Base-by-base conservation (phyloP, 257 asterid species). In the Gentiana straminea region DNA sequence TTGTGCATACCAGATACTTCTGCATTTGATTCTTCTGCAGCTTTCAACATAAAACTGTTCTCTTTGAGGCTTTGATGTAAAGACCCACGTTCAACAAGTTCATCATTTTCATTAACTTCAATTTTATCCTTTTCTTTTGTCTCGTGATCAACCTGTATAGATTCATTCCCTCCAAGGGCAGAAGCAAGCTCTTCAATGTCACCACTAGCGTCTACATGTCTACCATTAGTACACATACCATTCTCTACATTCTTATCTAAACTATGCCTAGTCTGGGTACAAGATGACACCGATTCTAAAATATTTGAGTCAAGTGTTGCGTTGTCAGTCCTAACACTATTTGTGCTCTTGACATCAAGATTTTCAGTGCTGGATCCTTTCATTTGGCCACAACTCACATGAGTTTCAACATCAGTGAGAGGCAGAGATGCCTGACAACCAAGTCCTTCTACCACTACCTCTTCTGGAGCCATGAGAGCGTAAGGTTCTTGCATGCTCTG, bases 201-300 rank as follows among this genome's bases (percentile, higher is more conserved):
- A 13, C 75, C 72, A 66, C 74, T 76, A 8, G 76, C 62, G 48
- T 73, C 88, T 49, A 53, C 35, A 71, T 61, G 61, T 61, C 34
- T 71, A 52, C 55, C 62, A 56, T 65, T 44, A 47, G 73, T 70
- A 73, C 62, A 64, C 66, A 58, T 64, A 57, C 70, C 89, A 70
- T 54, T 57, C 12, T 64, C 84, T 71, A 56, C 72, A 55, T 73
- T 75, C 57, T 67, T 78, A 64, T 78, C 82, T 56, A 59, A 15
- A 71, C 71, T 67, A 60, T 57, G 63, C 58, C 74, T 72, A 64
- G 84, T 60, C 51, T 52, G 81, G 11, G 66, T 52, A 77, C 81
- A 66, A 70, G 87, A 73, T 56, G 87, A 82, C 62, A 80, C 84
- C 33, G 83, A 77, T 73, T 79, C 87, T 70, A 82, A 74, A 66